Evolutionary conservation across 1,284 basidiomycete species (phyloP).

Genomic region (Leccinum subrobustum): DNA sequence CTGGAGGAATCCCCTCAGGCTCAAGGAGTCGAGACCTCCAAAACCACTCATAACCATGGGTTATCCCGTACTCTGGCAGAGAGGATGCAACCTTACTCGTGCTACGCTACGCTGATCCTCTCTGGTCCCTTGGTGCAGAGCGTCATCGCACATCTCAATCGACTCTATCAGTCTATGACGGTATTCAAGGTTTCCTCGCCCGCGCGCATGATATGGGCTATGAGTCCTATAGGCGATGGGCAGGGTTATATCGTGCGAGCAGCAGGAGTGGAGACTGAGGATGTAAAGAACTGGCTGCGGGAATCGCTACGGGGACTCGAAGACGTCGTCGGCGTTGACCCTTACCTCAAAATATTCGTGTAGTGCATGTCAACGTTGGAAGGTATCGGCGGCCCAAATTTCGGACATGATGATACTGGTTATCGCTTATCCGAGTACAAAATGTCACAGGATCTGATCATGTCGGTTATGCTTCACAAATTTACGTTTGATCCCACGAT

Average conservation of each 20-base stretch:
- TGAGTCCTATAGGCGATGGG: slow-evolving; percentile 50
- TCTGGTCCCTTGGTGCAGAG: slow-evolving; percentile 57
- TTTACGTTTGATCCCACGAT: not conserved
- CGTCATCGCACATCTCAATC: slow-evolving; percentile 46
- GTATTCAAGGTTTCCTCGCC: slow-evolving; percentile 59
- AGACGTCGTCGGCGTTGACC: slow-evolving; percentile 57
- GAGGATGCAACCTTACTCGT: slow-evolving; percentile 73
- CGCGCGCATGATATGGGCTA: slow-evolving; percentile 74
- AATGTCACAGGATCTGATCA: not conserved
- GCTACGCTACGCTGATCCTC: slow-evolving; percentile 82
- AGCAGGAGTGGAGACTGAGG: slow-evolving; percentile 71
- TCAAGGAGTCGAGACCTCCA: slow-evolving; percentile 1
- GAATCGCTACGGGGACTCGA: slow-evolving; percentile 51
- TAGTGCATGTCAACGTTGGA: slow-evolving; percentile 23
- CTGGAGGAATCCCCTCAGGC: slow-evolving; percentile 50
- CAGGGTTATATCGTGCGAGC: slow-evolving; percentile 63
- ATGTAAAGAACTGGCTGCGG: slow-evolving; percentile 68
- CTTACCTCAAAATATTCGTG: slow-evolving; percentile 61
- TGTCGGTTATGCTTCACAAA: not conserved
- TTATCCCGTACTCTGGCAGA: slow-evolving; percentile 50
- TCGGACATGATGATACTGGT: not conserved
- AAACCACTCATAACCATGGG: slow-evolving; percentile 27
- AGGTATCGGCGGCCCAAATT: not conserved
- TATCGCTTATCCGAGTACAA: not conserved
- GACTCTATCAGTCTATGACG: slow-evolving; percentile 53